Conservation (phyloP, 129 eudicot species). For the Lactuca saligna region DNA sequence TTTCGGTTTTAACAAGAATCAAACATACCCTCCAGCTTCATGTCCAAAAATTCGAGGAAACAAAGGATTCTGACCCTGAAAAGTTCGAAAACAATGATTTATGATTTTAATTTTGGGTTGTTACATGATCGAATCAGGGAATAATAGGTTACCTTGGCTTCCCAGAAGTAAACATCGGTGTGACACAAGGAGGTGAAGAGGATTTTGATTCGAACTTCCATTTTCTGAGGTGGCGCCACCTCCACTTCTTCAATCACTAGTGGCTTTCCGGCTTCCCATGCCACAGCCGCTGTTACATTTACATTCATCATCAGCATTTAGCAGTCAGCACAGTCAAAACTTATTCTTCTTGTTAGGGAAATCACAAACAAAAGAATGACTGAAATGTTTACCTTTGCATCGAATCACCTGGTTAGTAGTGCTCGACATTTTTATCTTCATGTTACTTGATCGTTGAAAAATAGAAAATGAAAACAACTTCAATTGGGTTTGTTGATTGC, state of each 20-base stretch:
- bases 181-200: slow-evolving; percentile 75
- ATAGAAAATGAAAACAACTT: background rate
- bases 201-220: slow-evolving; percentile 77
- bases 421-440: slow-evolving; percentile 32
- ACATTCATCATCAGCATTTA: background rate
- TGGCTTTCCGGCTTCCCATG: slow-evolving; percentile 88
- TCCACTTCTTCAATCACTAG: slow-evolving; percentile 78
- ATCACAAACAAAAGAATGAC: background rate
- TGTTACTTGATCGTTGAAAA: slow-evolving; percentile 17
- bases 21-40: slow-evolving; percentile 90
- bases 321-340: background rate
- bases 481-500: background rate
- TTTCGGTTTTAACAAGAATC: background rate
- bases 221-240: slow-evolving; percentile 83
- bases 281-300: slow-evolving; percentile 62
- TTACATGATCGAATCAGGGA: background rate
- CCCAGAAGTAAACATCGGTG: slow-evolving; percentile 90
- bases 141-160: slow-evolving; percentile 58
- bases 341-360: background rate
- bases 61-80: slow-evolving; percentile 75
- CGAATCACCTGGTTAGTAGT: slow-evolving; percentile 50
- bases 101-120: background rate
- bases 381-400: slow-evolving; percentile 48
- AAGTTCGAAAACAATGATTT: background rate
- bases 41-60: slow-evolving; percentile 86